phyloP scores from a whole-genome alignment of 495 filamentous ascomycete species.

The Geoglossum glabrum region DNA sequence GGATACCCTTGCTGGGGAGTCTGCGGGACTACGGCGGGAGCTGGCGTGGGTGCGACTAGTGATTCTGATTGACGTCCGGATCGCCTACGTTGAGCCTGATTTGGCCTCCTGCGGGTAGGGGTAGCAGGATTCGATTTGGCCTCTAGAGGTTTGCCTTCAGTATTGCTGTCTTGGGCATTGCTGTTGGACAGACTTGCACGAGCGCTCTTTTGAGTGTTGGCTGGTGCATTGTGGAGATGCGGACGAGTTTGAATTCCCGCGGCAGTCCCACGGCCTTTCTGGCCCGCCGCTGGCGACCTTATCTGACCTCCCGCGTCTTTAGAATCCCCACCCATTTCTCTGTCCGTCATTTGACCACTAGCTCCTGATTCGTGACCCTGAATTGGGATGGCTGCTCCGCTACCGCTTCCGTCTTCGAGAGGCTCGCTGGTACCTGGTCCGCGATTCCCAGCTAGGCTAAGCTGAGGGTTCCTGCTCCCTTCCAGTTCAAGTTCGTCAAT shows the following conservation, averaged over 20 bases:
- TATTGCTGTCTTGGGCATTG: not conserved
- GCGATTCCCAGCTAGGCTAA: not conserved
- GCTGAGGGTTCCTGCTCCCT: not conserved
- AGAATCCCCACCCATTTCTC: not conserved
- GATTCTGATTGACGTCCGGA: constrained; percentile 12
- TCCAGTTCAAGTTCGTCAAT: not conserved
- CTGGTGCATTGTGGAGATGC: not conserved
- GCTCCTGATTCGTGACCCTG: not conserved
- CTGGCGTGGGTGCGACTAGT: not conserved
- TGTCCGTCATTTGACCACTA: not conserved
- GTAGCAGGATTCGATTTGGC: not conserved
- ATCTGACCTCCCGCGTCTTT: not conserved
- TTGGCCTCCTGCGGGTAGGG: constrained; percentile 12
- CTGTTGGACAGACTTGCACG: not conserved
- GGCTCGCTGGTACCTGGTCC: not conserved
- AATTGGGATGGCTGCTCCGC: not conserved
- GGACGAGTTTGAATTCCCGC: not conserved
- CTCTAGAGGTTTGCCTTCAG: not conserved
- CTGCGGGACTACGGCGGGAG: not conserved
- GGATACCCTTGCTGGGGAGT: not conserved
- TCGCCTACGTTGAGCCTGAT: constrained; percentile 34
- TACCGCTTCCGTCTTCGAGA: not conserved
- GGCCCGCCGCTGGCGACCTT: not conserved
- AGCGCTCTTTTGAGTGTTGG: not conserved
- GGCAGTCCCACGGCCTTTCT: not conserved